These are phyloP conservation scores for Leptographium procerum DNA, from an alignment of 2,329 filamentous ascomycete species.

Conservation along the genomic window DNA sequence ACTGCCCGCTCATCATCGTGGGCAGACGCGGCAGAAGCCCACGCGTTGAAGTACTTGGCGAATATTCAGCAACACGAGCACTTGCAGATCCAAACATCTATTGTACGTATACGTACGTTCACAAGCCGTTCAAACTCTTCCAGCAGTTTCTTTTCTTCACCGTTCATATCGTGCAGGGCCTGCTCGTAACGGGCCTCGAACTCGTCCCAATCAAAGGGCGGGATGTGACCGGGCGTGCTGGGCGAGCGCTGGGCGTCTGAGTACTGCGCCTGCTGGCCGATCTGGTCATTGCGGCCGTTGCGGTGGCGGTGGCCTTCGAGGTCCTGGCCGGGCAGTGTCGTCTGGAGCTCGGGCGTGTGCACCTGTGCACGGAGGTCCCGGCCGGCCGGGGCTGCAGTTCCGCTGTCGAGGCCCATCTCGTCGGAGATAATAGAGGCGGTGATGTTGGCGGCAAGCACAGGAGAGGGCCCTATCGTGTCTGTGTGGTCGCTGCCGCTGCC, in stretches of 20 bases:
- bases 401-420: conserved; percentile 13
- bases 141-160: conserved; percentile 52
- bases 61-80: not conserved
- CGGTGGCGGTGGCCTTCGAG: conserved; percentile 9
- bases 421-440: not conserved
- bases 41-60: conserved; percentile 64
- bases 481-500: not conserved
- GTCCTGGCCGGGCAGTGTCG: conserved; percentile 1
- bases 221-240: conserved; percentile 41
- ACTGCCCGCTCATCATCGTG: conserved; percentile 67
- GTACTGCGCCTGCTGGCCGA: not conserved
- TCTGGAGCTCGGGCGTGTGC: conserved; percentile 27
- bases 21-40: conserved; percentile 60
- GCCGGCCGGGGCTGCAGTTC: not conserved
- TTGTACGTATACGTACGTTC: conserved; percentile 43
- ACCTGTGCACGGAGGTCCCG: conserved; percentile 11
- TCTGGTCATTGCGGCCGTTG: conserved; percentile 17
- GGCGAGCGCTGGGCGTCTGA: conserved; percentile 26
- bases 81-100: no score
- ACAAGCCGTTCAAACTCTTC: conserved; percentile 58
- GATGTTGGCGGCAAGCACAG: not conserved
- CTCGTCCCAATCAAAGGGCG: conserved; percentile 63
- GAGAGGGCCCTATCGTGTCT: not conserved
- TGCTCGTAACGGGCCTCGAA: conserved; percentile 59
- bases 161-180: conserved; percentile 50